A percentile compares a stretch with the other conserved stretches of the same genome.
Evolutionary conservation across 2,329 filamentous ascomycete species (phyloP).

Genomic region (Sordariomycetes sp.): DNA sequence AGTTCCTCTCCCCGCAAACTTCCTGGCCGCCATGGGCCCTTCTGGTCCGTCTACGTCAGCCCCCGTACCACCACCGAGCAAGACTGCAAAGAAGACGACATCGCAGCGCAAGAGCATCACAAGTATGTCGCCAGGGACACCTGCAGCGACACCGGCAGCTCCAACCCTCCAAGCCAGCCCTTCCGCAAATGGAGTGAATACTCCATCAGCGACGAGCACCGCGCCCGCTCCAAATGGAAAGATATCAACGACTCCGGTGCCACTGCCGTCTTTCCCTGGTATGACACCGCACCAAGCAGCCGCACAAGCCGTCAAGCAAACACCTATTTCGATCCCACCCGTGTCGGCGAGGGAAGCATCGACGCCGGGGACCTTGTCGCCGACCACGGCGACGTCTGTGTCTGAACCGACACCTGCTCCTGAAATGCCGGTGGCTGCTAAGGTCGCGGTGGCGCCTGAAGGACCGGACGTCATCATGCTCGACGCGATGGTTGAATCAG

Average conservation of each 20-base stretch:
- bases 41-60: conserved; percentile 5
- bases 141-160: not conserved
- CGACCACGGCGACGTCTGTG: too few species aligned
- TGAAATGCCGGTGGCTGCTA: too few species aligned
- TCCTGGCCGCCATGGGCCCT: conserved; percentile 29
- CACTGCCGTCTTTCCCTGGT: conserved; percentile 7
- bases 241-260: conserved; percentile 20
- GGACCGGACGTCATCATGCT: not conserved
- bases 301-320: not conserved
- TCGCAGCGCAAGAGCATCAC: not conserved
- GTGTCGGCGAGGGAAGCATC: too few species aligned
- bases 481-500: not conserved
- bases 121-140: conserved; percentile 1
- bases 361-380: not conserved
- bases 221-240: conserved; percentile 3
- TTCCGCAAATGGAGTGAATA: too few species aligned
- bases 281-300: conserved; percentile 7
- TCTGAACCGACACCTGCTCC: too few species aligned
- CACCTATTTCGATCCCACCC: too few species aligned
- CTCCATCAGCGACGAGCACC: conserved; percentile 6
- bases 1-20: conserved; percentile 33
- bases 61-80: not conserved
- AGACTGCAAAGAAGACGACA: not conserved
- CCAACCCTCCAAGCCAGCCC: too few species aligned
- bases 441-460: too few species aligned